phyloP scores from a whole-genome alignment of 2,329 filamentous ascomycete species.

The Clarireedia paspali region DNA sequence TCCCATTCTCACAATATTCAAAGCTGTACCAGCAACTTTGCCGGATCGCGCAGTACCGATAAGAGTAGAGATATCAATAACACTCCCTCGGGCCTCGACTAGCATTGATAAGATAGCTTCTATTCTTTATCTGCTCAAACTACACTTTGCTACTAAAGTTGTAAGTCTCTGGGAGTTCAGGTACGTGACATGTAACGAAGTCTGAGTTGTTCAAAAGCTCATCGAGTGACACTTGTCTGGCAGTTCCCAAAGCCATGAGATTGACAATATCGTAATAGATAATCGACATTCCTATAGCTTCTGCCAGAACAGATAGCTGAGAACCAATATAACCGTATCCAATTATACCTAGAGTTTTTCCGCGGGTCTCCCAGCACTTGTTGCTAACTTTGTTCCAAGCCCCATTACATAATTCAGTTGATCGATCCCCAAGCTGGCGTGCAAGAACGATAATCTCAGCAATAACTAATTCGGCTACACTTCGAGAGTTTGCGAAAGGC shows the following conservation, averaged over 20 bases:
- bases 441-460: conserved; percentile 87
- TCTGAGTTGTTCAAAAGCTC: conserved; percentile 72
- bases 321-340: conserved; percentile 97
- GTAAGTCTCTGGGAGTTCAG: conserved; percentile 85
- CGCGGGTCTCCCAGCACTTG: conserved; percentile 96
- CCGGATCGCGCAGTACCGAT: conserved; percentile 80
- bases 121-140: conserved; percentile 83
- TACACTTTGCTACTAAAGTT: conserved; percentile 77
- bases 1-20: conserved; percentile 35
- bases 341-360: conserved; percentile 95
- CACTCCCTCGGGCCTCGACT: conserved; percentile 81
- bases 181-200: conserved; percentile 92
- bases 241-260: conserved; percentile 87
- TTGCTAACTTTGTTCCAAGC: conserved; percentile 97
- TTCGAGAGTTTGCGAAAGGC: conserved; percentile 95
- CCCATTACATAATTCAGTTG: conserved; percentile 86
- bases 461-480: conserved; percentile 93
- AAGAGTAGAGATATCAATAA: conserved; percentile 91
- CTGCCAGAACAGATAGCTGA: conserved; percentile 88
- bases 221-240: conserved; percentile 73
- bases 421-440: conserved; percentile 87
- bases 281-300: conserved; percentile 96
- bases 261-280: conserved; percentile 96
- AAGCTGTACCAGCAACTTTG: conserved; percentile 85
- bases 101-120: conserved; percentile 92